Evolutionary conservation across 345 rosid species (phyloP), one percentile per base, ranked within the genome.

Genomic region (Eucalyptus pauciflora): DNA sequence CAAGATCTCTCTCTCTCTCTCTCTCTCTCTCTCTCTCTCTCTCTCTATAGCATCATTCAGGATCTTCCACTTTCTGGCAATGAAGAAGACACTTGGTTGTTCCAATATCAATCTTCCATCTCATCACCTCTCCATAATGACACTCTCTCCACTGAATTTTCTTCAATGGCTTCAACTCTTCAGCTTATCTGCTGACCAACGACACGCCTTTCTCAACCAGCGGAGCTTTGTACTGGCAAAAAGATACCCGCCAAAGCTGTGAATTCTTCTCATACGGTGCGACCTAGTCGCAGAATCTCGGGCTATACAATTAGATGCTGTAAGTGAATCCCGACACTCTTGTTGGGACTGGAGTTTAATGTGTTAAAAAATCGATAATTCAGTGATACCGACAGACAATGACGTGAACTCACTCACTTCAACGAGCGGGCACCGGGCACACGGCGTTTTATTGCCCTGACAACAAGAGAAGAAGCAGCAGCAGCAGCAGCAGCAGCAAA

Each of bases 291-390:
- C 97, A 95, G 54, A 79, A 96, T 91, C 94, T 97, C 6, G 97
- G 97, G 62, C 86, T 97, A 33, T 50, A 94, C 64, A 95, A 96
- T 88, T 88, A 91, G 50, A 94, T 96, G 20, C 94, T 94, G 58
- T 92, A 93, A 89, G 94, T 94, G 8, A 64, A 86, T 20, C 29
- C 93, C 0, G 89, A 18, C 8, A 95, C 94, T 92, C 24, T 91
- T 97, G 71, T 90, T 95, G 15, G 97, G 93, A 2, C 87, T 94
- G 11, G 98, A 96, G 87, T 96, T 97, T 54, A 98, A 95, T 89
- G 95, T 94, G 48, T 97, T 3, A 62, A 62, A 62, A 29, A 62
- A 62, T 62, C 69, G 1, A 62, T 27, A 62, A 13, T 62, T 27
- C 4, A 6, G 8, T 62, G 69, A 62, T 62, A 6, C 14, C 8